Conservation (phyloP, 345 rosid species). For the Cardamine resedifolia region DNA sequence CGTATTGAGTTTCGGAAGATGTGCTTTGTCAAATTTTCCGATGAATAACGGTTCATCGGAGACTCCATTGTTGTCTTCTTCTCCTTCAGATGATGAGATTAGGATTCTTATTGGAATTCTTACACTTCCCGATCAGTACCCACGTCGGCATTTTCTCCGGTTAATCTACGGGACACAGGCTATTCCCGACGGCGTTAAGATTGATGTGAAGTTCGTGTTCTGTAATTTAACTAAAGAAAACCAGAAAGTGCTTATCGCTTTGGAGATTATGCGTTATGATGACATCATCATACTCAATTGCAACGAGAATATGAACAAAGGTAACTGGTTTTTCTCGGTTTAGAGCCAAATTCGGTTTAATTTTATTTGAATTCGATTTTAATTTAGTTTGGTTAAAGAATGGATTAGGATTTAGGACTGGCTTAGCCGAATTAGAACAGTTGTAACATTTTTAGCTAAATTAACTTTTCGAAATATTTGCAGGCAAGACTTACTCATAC, state of each 20-base stretch:
- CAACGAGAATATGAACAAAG: constrained; percentile 83
- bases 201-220: constrained; percentile 87
- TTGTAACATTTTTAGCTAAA: constrained; percentile 2
- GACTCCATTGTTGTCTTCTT: constrained; percentile 37
- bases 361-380: background rate
- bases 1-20: constrained; percentile 48
- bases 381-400: background rate
- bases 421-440: background rate
- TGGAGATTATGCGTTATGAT: constrained; percentile 84
- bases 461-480: background rate
- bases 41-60: constrained; percentile 8
- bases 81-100: constrained; percentile 36
- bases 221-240: constrained; percentile 91
- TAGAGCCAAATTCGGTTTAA: background rate
- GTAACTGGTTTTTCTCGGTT: constrained; percentile 31
- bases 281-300: constrained; percentile 80
- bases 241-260: constrained; percentile 74
- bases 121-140: constrained; percentile 84
- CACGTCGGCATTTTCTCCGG: constrained; percentile 67
- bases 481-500: constrained; percentile 69
- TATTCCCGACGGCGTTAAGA: constrained; percentile 39
- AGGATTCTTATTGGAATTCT: constrained; percentile 75
- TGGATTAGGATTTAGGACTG: too few relatives aligned
- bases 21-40: constrained; percentile 41
- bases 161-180: constrained; percentile 67